These are phyloP conservation scores for Candida takata DNA, from an alignment of 805 yeast genomes.

Conservation along the genomic window DNA sequence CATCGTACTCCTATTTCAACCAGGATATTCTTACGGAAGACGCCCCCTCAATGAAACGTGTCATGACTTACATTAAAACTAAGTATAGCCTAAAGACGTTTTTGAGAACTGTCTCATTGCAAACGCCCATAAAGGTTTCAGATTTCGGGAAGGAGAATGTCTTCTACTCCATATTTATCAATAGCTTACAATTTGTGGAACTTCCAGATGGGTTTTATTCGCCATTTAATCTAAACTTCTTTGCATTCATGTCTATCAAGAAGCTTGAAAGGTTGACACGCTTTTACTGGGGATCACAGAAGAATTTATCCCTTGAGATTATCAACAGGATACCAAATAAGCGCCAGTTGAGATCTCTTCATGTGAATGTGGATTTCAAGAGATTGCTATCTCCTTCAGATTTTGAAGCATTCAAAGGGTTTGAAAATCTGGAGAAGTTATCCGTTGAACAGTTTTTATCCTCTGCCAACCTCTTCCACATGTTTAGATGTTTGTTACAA, in stretches of 20 bases:
- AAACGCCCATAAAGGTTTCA: slow-evolving; percentile 3
- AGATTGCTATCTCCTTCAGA: slow-evolving; percentile 9
- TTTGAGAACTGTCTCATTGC: slow-evolving; percentile 14
- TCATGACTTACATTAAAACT: slow-evolving; percentile 29
- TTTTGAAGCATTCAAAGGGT: slow-evolving; percentile 12
- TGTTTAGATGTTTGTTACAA: slow-evolving; percentile 12
- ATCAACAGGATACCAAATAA: slow-evolving; percentile 29
- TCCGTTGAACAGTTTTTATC: slow-evolving; percentile 31
- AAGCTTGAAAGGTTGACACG: slow-evolving; percentile 24
- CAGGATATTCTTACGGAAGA: slow-evolving; percentile 29
- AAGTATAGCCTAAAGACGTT: slow-evolving; percentile 34
- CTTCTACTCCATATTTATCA: slow-evolving; percentile 16
- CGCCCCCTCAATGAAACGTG: slow-evolving; percentile 3
- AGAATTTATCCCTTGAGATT: slow-evolving; percentile 27
- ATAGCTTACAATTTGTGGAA: slow-evolving; percentile 27
- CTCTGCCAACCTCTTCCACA: slow-evolving; percentile 21
- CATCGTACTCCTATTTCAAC: slow-evolving; percentile 32
- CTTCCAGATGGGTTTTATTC: slow-evolving; percentile 37
- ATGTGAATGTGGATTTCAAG: slow-evolving; percentile 27
- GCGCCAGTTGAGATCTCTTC: slow-evolving; percentile 21
- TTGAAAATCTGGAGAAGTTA: slow-evolving; percentile 27
- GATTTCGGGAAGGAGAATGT: neutral
- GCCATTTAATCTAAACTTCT: slow-evolving; percentile 27
- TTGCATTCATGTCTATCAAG: slow-evolving; percentile 21
- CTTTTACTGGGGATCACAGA: slow-evolving; percentile 29